These are phyloP conservation scores for Suillus subaureus DNA, from an alignment of 768 basidiomycete genomes.

Conservation along the genomic window DNA sequence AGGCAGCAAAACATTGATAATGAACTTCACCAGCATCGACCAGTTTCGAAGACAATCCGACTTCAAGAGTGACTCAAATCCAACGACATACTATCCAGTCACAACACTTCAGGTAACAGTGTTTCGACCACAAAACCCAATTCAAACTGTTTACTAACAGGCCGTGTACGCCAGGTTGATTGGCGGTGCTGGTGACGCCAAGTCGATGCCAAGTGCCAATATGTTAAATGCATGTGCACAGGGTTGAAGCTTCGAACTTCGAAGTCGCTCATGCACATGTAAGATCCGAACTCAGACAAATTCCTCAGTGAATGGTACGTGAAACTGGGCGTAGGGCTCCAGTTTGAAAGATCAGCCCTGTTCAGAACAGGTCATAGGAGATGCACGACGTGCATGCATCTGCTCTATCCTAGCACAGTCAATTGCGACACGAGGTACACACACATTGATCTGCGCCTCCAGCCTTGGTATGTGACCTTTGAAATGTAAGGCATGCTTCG, in stretches of 20 bases:
- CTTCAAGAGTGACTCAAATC: not conserved
- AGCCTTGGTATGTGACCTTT: not conserved
- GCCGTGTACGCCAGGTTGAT: not conserved
- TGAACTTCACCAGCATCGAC: not conserved
- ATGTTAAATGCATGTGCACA: too few relatives aligned
- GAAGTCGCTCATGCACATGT: not conserved
- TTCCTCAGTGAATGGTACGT: not conserved
- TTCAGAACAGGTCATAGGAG: not conserved
- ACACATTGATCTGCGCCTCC: not conserved
- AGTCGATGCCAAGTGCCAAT: not conserved
- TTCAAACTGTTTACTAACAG: not conserved
- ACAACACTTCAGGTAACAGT: not conserved
- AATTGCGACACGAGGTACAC: not conserved
- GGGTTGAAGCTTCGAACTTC: not conserved
- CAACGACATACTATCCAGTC: not conserved
- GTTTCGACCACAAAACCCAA: not conserved
- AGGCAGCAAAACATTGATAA: not conserved
- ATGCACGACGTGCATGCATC: not conserved
- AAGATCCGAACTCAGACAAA: not conserved
- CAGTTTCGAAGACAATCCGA: not conserved
- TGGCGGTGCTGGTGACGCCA: not conserved
- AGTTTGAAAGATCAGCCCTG: not conserved
- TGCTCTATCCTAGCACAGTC: not conserved
- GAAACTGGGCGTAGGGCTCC: not conserved
- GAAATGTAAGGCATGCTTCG: not conserved